phyloP scores from a whole-genome alignment of 176 grass and related monocot species.

The Oryza meridionalis region DNA sequence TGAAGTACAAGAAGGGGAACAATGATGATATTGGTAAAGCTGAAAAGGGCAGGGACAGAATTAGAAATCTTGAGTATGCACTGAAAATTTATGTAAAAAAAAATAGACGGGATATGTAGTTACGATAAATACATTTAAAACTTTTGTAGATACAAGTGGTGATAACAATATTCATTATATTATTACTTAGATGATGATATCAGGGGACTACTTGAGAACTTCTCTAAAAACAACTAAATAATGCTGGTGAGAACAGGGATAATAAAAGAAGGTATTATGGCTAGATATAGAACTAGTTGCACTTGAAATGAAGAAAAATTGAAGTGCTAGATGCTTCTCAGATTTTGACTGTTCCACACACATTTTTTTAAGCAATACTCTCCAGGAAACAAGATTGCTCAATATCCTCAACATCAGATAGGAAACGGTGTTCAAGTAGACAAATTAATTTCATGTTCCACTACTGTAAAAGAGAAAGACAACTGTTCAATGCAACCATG shows the following conservation, averaged over 20 bases:
- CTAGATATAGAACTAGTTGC: not conserved
- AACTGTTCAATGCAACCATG: not conserved
- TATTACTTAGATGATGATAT: not conserved
- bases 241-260: not conserved
- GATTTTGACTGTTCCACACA: not conserved
- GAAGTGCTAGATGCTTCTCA: not conserved
- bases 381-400: not conserved
- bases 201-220: not conserved
- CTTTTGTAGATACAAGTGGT: not conserved
- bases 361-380: not conserved
- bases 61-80: slow-evolving; percentile 13
- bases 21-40: slow-evolving; percentile 64
- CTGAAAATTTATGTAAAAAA: not conserved
- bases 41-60: slow-evolving; percentile 45
- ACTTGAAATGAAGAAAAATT: not conserved
- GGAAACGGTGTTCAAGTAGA: not conserved
- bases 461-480: not conserved
- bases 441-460: not conserved
- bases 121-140: not conserved
- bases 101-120: not conserved
- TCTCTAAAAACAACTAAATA: not conserved
- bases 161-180: not conserved
- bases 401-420: not conserved
- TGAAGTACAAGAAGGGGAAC: slow-evolving; percentile 84
- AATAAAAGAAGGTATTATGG: not conserved